Evolutionary conservation across 1,284 basidiomycete species (phyloP), one percentile per base, ranked within the genome.

Genomic region (Irpex sp.): DNA sequence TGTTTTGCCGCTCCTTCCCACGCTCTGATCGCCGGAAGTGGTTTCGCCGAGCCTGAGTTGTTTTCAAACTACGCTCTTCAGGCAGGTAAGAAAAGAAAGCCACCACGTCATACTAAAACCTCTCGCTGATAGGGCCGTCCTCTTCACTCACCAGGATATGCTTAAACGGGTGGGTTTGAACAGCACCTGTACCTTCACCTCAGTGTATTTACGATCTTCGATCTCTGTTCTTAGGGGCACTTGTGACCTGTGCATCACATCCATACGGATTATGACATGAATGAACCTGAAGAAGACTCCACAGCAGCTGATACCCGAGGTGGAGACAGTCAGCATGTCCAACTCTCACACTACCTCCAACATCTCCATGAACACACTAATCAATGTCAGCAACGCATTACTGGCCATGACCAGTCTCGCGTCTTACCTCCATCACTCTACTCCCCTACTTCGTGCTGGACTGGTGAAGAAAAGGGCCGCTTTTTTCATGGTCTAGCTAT

Each of bases 401-500:
- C 60, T 26, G 72, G 71, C 7, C 64, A 51, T 31, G 65, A 67
- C 62, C 65, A 54, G 4, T 36, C 17, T 65, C 11, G 59, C 64
- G 1, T 61, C 62, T 5, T 38, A 13, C 62, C 64, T 2, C 73
- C 82, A 3, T 82, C 83, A 1, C 81, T 78, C 69, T 67, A 81
- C 56, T 73, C 79, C 0, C 82, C 84, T 2, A 74, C 77, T 13
- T 78, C 80, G 8, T 77, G 77, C 64, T 95, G 93, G 93, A 85
- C 85, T 3, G 69, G 80, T 0, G 66, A 74, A 5, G 92, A 95
- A 71, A 91, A 91, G 68, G 77, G 84, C 11, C 66, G 71, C 0
- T 93, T 95, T 75, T 94, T 93, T 70, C 87, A 85, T 69, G 84
- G 81, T 0, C 74, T 93, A 13, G 71, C 79, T 13, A 72, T 85